Base-by-base conservation (phyloP, 331 rosid species). In the Rhamnella rubrinervis region DNA sequence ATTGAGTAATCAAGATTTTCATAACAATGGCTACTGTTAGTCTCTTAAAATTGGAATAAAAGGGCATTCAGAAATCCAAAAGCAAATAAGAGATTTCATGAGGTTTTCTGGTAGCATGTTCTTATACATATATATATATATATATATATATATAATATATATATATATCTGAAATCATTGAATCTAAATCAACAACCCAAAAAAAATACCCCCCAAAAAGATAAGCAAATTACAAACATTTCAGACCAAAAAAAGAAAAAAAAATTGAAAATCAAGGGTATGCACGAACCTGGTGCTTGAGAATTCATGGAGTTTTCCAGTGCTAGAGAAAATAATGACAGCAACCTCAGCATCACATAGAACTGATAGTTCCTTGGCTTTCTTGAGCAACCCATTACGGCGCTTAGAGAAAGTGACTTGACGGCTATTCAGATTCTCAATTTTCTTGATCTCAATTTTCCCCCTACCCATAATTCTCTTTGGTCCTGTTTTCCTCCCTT, bases 321-420 rank as follows among this genome's bases (percentile, higher is more conserved):
- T 83, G 75, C 84, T 77, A 19, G 96, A 87, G 81, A 86, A 86
- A 10, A 89, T 78, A 6, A 89, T 68, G 61, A 87, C 87, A 26
- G 87, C 92, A 47, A 89, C 84, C 68, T 89, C 84, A 0, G 96
- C 90, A 63, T 89, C 96, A 61, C 96, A 89, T 0, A 89, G 66
- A 75, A 89, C 85, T 8, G 96, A 77, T 63, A 89, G 84, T 60
- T 89, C 96, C 4, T 44, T 80, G 15, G 90, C 96, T 71, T 89
- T 89, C 63, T 86, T 89, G 23, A 86, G 70, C 81, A 89, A 75
- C 28, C 96, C 96, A 70, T 71, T 77, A 0, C 96, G 79, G 25
- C 92, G 77, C 72, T 89, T 89, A 0, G 92, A 86, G 66, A 89
- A 89, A 3, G 96, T 87, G 70, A 89, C 92, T 70, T 89, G 92